Evolutionary conservation across 148 eudicot species (phyloP), one percentile per base, ranked within the genome.

Genomic region (Rhododendron williamsianum): DNA sequence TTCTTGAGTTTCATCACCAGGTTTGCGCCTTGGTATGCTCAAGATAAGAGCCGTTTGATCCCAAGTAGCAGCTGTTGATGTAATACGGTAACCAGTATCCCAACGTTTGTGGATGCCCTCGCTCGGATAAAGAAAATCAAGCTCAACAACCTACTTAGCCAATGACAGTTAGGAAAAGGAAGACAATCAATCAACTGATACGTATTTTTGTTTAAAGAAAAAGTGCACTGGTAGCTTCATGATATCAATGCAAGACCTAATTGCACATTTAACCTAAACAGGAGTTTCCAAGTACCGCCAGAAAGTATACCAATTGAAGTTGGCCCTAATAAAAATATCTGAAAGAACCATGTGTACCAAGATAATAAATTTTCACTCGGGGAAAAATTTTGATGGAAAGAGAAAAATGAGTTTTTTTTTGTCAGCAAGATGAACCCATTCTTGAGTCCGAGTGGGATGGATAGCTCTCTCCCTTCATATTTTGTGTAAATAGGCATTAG

Each of bases 41-140:
- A 95, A 89, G 81, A 95, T 92, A 78, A 95, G 95, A 58, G 98
- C 98, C 51, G 97, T 82, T 88, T 95, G 98, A 88, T 95, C 98
- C 60, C 78, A 74, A 63, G 94, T 95, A 80, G 98, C 98, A 81
- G 97, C 97, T 82, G 94, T 91, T 69, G 93, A 87, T 72, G 98
- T 95, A 79, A 95, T 95, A 76, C 98, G 88, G 54, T 91, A 94
- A 52, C 98, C 98, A 85, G 73, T 87, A 85, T 95, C 97, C 98
- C 98, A 95, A 3, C 97, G 94, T 89, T 87, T 93, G 87, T 95
- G 98, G 80, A 95, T 89, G 60, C 98, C 98, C 89, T 95, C 98
- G 82, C 98, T 95, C 45, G 98, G 98, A 89, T 93, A 95, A 54
- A 93, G 93, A 91, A 95, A 95, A 89, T 95, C 98, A 35, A 95